Base-by-base conservation (phyloP, 441 rosid species). In the Biscutella laevigata region DNA sequence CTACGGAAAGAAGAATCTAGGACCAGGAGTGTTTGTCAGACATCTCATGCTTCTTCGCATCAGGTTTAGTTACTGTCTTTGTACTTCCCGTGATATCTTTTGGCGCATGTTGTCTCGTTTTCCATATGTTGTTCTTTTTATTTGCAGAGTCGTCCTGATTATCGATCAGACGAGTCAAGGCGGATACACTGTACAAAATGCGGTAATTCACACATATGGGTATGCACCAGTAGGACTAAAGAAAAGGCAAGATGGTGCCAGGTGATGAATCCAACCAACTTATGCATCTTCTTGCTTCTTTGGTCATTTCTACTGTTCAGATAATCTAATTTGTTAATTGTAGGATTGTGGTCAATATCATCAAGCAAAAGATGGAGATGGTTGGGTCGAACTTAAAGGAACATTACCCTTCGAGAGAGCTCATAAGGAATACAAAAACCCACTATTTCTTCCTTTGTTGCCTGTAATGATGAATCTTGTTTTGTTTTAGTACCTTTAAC, bases 321-420 rank as follows among this genome's bases (percentile, higher is more conserved):
- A 30, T 50, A 6, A 16, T 44, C 33, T 40, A 7, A 33, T 25
- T n/a, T 53, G 20, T 53, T 7, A 20, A 14, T 53, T 64, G 47
- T 70, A 92, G 99, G 97, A 86, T 71, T 92, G 99, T 69, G 75
- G 95, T 60, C 95, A 82, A 62, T 77, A 88, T 71, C 99, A 92
- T 83, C 90, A 85, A 73, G 97, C 99, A 6, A 88, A 92, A 71
- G 99, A 92, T 74, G 99, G 99, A 38, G 99, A 92, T 79, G 99
- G 99, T 22, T 92, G 99, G 99, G 85, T 92, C 39, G 98, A 92
- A 61, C 84, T 81, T 72, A 86, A 76, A 75, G 99, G 95, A 16
- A 81, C 99, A 4, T 71, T 92, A 83, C 81, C 76, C 16, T 92
- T 86, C 42, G 86, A 82, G 58, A 74, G 68, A 74, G 83, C 78